phyloP scores from a whole-genome alignment of 2,329 filamentous ascomycete species.

The Sporothrix phasma region DNA sequence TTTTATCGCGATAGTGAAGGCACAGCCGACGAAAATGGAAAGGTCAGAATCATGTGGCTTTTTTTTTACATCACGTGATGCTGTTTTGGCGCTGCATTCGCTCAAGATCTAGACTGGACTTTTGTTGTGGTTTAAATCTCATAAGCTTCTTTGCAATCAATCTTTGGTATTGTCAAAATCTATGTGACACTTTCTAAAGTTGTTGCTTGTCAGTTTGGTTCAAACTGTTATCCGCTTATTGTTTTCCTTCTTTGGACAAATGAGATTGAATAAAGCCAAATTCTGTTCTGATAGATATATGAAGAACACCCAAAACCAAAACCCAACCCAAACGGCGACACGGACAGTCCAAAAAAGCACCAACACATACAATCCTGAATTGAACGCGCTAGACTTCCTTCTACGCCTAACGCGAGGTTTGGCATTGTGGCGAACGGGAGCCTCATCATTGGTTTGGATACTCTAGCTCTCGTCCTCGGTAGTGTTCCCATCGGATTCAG shows the following conservation, averaged over 20 bases:
- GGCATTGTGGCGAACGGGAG: not conserved
- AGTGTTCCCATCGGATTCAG: slow-evolving; percentile 31
- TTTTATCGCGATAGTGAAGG: slow-evolving; percentile 9
- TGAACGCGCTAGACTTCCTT: not conserved
- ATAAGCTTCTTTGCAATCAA: too few relatives aligned
- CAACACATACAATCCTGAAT: not conserved
- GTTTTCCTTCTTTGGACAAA: too few relatives aligned
- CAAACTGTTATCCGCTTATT: too few relatives aligned
- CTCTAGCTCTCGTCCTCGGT: slow-evolving; percentile 36
- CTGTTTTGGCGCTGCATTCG: too few relatives aligned
- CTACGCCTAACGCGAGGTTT: not conserved
- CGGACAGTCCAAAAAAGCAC: not conserved
- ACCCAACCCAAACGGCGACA: not conserved
- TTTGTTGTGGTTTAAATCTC: too few relatives aligned
- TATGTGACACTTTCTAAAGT: too few relatives aligned
- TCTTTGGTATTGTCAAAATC: too few relatives aligned
- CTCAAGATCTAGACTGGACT: too few relatives aligned
- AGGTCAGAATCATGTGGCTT: not conserved
- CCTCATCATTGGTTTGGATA: not conserved
- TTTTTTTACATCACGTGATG: slow-evolving; percentile 4
- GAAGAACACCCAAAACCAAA: too few relatives aligned
- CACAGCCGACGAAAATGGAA: not conserved
- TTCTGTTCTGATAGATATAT: too few relatives aligned
- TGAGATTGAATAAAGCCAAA: too few relatives aligned
- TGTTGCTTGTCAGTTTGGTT: too few relatives aligned